phyloP scores from a whole-genome alignment of 75 land plant genomes.

The Chamaecyparis obtusa region DNA sequence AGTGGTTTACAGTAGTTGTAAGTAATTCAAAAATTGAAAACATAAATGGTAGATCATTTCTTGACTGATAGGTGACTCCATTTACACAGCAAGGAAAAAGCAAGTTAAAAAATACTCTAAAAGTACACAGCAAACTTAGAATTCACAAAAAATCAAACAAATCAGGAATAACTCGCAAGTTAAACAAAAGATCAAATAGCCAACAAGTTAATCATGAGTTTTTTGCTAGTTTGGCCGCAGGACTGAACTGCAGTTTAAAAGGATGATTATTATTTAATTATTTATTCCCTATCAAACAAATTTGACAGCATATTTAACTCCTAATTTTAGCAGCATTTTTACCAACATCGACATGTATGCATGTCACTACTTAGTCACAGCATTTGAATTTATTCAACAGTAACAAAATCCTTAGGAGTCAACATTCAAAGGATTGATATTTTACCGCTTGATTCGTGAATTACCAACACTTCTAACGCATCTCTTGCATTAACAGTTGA shows the following conservation, averaged over 20 bases:
- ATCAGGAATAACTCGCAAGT: too few relatives aligned
- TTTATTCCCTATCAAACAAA: neutral
- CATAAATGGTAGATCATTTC: neutral
- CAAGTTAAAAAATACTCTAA: too few relatives aligned
- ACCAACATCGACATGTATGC: neutral
- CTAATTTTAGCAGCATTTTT: neutral
- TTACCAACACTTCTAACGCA: neutral
- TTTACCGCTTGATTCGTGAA: conserved; percentile 10
- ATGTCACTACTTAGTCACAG: neutral
- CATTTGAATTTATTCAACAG: neutral
- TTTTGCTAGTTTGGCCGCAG: too few relatives aligned
- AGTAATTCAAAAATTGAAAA: too few relatives aligned
- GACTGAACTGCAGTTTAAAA: too few relatives aligned
- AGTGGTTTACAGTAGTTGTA: too few relatives aligned
- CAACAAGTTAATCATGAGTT: too few relatives aligned
- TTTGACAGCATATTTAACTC: neutral
- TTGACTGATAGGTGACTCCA: neutral
- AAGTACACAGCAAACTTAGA: too few relatives aligned
- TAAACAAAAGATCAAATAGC: too few relatives aligned
- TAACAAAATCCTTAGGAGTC: neutral
- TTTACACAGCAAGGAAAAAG: too few relatives aligned
- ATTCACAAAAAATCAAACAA: too few relatives aligned
- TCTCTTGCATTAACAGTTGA: conserved; percentile 2
- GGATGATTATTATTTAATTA: neutral
- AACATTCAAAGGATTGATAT: neutral